These are phyloP conservation scores for Aeschynomene evenia DNA, from an alignment of 306 rosid genomes.

Conservation along the genomic window DNA sequence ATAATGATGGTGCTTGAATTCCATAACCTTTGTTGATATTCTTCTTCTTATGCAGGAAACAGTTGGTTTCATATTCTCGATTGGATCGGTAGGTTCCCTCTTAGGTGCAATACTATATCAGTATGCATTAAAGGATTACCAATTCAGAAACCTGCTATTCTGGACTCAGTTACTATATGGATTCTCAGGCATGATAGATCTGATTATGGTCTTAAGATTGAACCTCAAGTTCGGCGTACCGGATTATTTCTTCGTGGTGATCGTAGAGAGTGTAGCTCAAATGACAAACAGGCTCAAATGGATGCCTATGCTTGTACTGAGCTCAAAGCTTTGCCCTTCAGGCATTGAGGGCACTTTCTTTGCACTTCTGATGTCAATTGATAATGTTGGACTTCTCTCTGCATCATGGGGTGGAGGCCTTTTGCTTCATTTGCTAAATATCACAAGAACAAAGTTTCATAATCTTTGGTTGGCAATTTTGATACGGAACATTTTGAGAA, in stretches of 20 bases:
- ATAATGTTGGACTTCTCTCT: constrained; percentile 76
- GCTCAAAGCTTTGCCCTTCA: constrained; percentile 88
- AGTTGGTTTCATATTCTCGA: constrained; percentile 82
- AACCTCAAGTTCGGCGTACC: constrained; percentile 74
- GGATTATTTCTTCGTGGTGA: constrained; percentile 78
- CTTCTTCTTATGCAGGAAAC: constrained; percentile 65
- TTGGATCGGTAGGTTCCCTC: constrained; percentile 83
- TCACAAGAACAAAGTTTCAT: constrained; percentile 70
- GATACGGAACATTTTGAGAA: constrained; percentile 71
- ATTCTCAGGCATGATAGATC: constrained; percentile 84
- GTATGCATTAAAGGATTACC: constrained; percentile 79
- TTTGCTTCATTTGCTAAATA: constrained; percentile 67
- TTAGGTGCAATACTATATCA: constrained; percentile 90
- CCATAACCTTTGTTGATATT: constrained; percentile 23
- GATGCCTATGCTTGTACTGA: constrained; percentile 98
- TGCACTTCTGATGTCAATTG: constrained; percentile 93
- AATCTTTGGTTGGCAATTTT: constrained; percentile 86
- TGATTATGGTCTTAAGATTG: constrained; percentile 64
- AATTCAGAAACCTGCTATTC: constrained; percentile 83
- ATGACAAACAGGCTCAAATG: constrained; percentile 83
- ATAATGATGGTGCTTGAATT: neutral
- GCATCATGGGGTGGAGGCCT: constrained; percentile 94
- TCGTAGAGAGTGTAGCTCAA: constrained; percentile 86
- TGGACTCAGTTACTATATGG: constrained; percentile 86
- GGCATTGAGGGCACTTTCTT: constrained; percentile 96